Evolutionary conservation across 805 yeast species (phyloP).

Genomic region (Lachancea nothofagi): DNA sequence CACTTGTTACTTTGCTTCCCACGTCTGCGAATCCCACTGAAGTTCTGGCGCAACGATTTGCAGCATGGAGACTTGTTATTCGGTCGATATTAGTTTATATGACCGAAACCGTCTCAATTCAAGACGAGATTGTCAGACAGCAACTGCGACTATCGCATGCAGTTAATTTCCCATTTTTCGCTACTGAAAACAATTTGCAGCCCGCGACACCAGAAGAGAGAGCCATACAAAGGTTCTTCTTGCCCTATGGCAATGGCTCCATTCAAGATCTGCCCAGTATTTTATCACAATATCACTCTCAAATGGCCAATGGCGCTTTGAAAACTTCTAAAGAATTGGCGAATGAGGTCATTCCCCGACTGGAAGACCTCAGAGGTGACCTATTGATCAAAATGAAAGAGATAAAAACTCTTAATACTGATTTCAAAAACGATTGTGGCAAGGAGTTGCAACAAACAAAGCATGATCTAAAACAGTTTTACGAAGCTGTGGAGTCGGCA

Average conservation of each 20-base stretch:
- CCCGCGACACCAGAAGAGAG: slow-evolving; percentile 24
- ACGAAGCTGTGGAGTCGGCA: slow-evolving; percentile 61
- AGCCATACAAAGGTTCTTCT: slow-evolving; percentile 44
- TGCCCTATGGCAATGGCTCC: slow-evolving; percentile 74
- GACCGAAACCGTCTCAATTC: slow-evolving; percentile 73
- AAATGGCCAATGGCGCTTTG: slow-evolving; percentile 53
- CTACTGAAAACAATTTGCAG: slow-evolving; percentile 27
- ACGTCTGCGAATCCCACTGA: slow-evolving; percentile 76
- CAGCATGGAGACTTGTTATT: slow-evolving; percentile 79
- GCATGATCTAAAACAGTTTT: slow-evolving; percentile 46
- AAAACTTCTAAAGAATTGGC: slow-evolving; percentile 55
- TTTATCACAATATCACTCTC: slow-evolving; percentile 58
- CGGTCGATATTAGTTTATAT: slow-evolving; percentile 70
- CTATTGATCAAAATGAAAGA: slow-evolving; percentile 79
- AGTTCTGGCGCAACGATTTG: slow-evolving; percentile 72
- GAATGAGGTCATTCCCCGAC: slow-evolving; percentile 55
- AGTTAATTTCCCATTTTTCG: slow-evolving; percentile 41
- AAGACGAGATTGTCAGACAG: slow-evolving; percentile 83
- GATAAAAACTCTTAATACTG: slow-evolving; percentile 73
- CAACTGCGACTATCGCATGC: slow-evolving; percentile 78
- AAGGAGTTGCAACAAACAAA: slow-evolving; percentile 68
- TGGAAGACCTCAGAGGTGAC: slow-evolving; percentile 69
- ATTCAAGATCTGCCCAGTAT: slow-evolving; percentile 77
- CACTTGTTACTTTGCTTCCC: slow-evolving; percentile 47
- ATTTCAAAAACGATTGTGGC: slow-evolving; percentile 70